Evolutionary conservation across 2,329 filamentous ascomycete species (phyloP).

Genomic region (Pochonia chlamydosporia): DNA sequence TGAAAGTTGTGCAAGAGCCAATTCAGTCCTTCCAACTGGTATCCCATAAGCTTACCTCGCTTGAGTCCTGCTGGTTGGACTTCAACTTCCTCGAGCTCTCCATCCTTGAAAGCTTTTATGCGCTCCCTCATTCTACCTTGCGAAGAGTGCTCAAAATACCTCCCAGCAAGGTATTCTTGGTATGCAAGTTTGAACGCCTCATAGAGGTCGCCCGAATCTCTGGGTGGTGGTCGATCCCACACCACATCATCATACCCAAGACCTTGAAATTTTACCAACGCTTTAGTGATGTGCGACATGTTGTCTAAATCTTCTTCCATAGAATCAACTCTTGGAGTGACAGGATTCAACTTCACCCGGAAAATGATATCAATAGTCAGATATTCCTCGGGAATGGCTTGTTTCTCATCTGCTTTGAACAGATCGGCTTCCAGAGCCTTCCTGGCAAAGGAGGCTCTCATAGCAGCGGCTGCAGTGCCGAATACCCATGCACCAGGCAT

Average conservation of each 20-base stretch:
- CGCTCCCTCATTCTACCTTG: constrained; percentile 59
- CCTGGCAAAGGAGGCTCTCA: constrained; percentile 72
- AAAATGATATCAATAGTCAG: constrained; percentile 86
- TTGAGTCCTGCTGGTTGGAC: constrained; percentile 68
- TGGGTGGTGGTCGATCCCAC: constrained; percentile 75
- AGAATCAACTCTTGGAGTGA: constrained; percentile 45
- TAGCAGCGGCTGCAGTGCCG: constrained; percentile 56
- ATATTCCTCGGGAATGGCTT: constrained; percentile 84
- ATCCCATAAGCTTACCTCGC: constrained; percentile 82
- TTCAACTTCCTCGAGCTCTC: constrained; percentile 63
- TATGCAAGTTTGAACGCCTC: constrained; percentile 78
- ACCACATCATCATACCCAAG: constrained; percentile 85
- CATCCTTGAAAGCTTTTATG: constrained; percentile 59
- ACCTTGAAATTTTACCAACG: constrained; percentile 88
- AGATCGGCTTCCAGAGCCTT: constrained; percentile 54
- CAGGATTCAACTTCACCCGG: constrained; percentile 55
- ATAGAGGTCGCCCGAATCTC: constrained; percentile 62
- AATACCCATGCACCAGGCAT: constrained; percentile 85
- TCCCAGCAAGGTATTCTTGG: constrained; percentile 75
- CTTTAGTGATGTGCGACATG: constrained; percentile 65
- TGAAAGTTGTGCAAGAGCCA: constrained; percentile 94
- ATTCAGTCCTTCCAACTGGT: constrained; percentile 88
- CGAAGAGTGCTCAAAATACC: constrained; percentile 57
- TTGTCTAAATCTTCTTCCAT: constrained; percentile 66
- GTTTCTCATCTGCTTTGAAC: constrained; percentile 61